Conservation (phyloP, 75 land plant species). For the Sequoiadendron giganteum region DNA sequence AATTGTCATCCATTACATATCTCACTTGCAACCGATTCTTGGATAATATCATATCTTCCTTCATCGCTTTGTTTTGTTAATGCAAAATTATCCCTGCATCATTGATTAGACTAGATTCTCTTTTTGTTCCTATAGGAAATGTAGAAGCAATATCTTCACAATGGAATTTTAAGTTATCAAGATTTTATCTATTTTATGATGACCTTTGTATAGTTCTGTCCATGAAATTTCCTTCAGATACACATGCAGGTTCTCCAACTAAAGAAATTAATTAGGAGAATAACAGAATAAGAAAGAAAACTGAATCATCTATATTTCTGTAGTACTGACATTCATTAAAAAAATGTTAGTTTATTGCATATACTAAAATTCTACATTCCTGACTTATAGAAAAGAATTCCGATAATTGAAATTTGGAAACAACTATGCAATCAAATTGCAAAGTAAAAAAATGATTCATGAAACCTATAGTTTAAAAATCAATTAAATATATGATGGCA, state of each 20-base stretch:
- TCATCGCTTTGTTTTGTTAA: background rate
- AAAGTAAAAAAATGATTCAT: background rate
- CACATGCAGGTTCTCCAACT: background rate
- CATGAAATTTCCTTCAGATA: background rate
- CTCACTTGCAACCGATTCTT: background rate
- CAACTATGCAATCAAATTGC: background rate
- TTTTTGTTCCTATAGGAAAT: background rate
- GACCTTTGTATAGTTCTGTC: background rate
- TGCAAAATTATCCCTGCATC: background rate
- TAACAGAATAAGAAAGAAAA: background rate
- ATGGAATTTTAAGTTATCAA: background rate
- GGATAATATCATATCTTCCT: background rate
- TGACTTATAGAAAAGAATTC: background rate
- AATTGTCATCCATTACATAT: too few relatives aligned
- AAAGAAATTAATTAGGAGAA: background rate
- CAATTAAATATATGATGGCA: background rate
- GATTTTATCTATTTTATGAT: background rate
- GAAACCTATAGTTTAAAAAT: background rate
- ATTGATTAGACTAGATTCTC: background rate
- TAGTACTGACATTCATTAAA: background rate
- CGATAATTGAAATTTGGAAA: background rate
- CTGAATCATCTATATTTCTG: background rate
- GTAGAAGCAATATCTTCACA: background rate
- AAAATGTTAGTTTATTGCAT: background rate
- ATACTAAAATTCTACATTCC: background rate